These are phyloP conservation scores for Porcisia hertigi DNA, from an alignment of 208 protist genomes.

Conservation along the genomic window DNA sequence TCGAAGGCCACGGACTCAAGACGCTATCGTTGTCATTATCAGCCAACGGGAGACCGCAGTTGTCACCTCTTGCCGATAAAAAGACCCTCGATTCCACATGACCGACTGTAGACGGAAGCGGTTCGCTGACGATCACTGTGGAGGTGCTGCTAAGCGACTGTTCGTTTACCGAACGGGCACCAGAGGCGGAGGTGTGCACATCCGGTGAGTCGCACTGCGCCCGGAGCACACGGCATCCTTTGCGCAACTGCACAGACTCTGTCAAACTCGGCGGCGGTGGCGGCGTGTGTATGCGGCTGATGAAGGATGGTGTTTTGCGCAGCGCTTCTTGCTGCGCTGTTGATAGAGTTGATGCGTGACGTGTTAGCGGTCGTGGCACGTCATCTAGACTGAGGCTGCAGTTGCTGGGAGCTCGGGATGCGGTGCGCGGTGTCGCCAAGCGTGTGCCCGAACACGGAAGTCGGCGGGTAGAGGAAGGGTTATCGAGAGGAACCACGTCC, in stretches of 20 bases:
- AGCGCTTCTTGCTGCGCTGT: constrained; percentile 37
- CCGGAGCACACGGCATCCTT: constrained; percentile 11
- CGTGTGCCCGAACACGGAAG: constrained; percentile 6
- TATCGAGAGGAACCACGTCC: not conserved
- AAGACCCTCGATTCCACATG: not conserved
- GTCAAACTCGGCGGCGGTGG: constrained; percentile 35
- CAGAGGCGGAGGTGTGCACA: not conserved
- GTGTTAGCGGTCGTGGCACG: constrained; percentile 29
- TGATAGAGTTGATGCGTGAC: constrained; percentile 40
- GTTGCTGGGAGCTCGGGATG: not conserved
- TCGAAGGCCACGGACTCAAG: not conserved
- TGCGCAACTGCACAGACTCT: constrained; percentile 19
- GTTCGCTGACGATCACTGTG: constrained; percentile 3
- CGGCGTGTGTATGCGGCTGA: constrained; percentile 43
- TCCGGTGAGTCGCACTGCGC: constrained; percentile 1
- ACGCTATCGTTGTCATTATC: not conserved
- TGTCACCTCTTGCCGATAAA: not conserved
- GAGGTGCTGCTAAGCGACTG: constrained; percentile 11
- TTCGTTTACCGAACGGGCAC: not conserved
- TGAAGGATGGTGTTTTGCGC: constrained; percentile 32
- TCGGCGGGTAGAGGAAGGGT: not conserved
- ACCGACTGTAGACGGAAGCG: not conserved
- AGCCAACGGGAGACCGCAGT: too few relatives aligned
- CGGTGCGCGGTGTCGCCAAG: not conserved
- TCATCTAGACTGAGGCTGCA: constrained; percentile 17